Percentiles rank a stretch among this genome's conserved stretches.
These are phyloP conservation scores for Nothophytophthora sp. DNA, from an alignment of 352 stramenopile genomes.

Conservation along the genomic window DNA sequence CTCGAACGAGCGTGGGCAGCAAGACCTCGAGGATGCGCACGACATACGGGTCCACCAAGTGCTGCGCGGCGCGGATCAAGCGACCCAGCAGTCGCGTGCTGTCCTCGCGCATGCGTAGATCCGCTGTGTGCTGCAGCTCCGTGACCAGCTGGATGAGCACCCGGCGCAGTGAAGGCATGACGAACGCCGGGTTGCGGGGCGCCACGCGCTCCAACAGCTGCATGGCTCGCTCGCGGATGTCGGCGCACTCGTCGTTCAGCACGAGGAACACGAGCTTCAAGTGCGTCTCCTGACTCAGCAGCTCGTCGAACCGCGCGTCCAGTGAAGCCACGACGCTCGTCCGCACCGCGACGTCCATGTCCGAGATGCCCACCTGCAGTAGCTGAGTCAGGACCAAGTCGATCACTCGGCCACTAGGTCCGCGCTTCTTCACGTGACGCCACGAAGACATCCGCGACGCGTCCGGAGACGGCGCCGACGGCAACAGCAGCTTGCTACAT, in stretches of 20 bases:
- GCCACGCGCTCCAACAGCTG: conserved; percentile 94
- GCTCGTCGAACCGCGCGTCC: conserved; percentile 92
- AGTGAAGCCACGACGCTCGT: conserved; percentile 94
- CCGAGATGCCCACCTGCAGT: conserved; percentile 92
- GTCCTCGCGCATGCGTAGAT: conserved; percentile 86
- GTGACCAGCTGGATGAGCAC: conserved; percentile 96
- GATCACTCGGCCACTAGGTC: conserved; percentile 88
- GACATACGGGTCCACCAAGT: conserved; percentile 87
- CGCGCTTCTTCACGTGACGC: conserved; percentile 72
- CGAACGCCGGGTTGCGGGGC: conserved; percentile 94
- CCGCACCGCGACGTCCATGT: conserved; percentile 91
- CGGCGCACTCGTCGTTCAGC: conserved; percentile 92
- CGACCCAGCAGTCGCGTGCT: conserved; percentile 84
- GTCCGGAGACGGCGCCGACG: conserved; percentile 21
- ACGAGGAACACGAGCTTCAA: conserved; percentile 94
- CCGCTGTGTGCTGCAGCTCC: conserved; percentile 93
- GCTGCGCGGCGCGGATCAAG: conserved; percentile 83
- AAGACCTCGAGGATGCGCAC: conserved; percentile 73
- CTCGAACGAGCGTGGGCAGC: conserved; percentile 86
- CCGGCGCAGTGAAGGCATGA: conserved; percentile 93
- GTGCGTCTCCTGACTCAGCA: conserved; percentile 93
- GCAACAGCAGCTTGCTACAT: conserved; percentile 77
- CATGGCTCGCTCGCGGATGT: conserved; percentile 92
- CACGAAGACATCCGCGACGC: conserved; percentile 38
- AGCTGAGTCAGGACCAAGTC: conserved; percentile 94